A percentile compares a stretch with the other conserved stretches of the same genome.
Conservation (phyloP, 2,329 filamentous ascomycete genomes). For the Nannizzia gypsea region DNA sequence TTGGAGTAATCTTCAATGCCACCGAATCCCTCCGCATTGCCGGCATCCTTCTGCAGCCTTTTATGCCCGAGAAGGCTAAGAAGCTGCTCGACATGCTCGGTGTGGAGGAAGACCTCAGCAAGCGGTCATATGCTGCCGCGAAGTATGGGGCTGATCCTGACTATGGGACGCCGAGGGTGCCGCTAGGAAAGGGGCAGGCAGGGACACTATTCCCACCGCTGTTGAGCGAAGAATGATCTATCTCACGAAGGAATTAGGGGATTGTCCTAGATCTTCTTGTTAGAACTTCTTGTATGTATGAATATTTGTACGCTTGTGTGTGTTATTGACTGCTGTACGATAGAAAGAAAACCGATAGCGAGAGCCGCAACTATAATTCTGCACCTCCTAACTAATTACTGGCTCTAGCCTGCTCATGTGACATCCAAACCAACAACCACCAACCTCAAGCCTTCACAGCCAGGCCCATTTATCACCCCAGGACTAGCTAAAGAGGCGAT, state of each 20-base stretch:
- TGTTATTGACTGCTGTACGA: background rate
- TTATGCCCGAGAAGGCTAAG: slow-evolving; percentile 69
- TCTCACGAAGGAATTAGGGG: background rate
- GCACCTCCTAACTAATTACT: background rate
- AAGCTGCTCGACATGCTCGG: slow-evolving; percentile 66
- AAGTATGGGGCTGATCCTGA: slow-evolving; percentile 50
- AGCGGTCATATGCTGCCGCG: slow-evolving; percentile 53
- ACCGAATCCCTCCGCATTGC: slow-evolving; percentile 67
- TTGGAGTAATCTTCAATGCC: slow-evolving; percentile 55
- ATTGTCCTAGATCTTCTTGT: background rate
- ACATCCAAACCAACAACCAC: background rate
- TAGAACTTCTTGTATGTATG: no score
- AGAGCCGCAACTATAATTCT: background rate
- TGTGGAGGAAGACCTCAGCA: slow-evolving; percentile 43
- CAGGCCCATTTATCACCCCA: background rate
- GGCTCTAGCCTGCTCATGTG: background rate
- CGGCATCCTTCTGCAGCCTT: slow-evolving; percentile 78
- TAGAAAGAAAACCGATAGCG: background rate
- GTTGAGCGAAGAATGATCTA: slow-evolving; percentile 24
- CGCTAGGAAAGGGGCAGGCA: slow-evolving; percentile 27
- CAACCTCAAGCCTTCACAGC: background rate
- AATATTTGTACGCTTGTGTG: no score
- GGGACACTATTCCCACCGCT: slow-evolving; percentile 43
- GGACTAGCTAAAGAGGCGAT: background rate
- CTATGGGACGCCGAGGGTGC: slow-evolving; percentile 47